Base-by-base conservation (phyloP, 106 monocot genomes). In the Allium cepa region DNA sequence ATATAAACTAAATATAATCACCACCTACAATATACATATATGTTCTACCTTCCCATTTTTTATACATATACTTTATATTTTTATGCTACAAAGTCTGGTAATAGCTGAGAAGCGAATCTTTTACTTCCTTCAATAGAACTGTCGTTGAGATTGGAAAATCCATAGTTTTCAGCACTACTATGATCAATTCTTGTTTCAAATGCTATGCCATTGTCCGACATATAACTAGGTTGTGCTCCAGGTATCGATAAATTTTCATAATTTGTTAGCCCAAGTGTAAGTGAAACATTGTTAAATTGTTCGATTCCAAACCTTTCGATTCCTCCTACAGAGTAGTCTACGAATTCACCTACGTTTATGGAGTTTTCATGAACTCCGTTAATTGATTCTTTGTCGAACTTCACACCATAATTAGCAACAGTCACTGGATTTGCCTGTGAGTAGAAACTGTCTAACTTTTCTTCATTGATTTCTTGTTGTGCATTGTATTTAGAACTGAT, bases 11-110 rank as follows among this genome's bases (percentile, higher is more conserved):
- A 36, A 36, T 55, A 11, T 12, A 55, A 8, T 55, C 53, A 55
- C 7, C 11, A 55, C 13, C 53, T 15, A 12, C 15, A 55, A 55
- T 55, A 12, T 55, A 12, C 53, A 12, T 55, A 53, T 53, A 55
- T 55, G 15, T 55, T 55, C 2, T 55, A 11, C 11, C 7, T 55
- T 8, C 15, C 53, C 53, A 55, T 15, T 15, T 55, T 12, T 55
- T 15, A 55, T 55, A 11, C 15, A 55, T 55, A 55, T 15, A 55
- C 53, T 55, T 12, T 6, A 55, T 12, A 55, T 55, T n/a, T 10
- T 75, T 49, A 88, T 7, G 84, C 72, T 63, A 88, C 78, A 61
- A 84, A 81, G 67, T 84, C 84, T 64, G 80, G 81, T 49, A 88
- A 56, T 17, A 88, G 65, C 56, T 79, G 77, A 56, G 84, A 75